Evolutionary conservation across 2,329 filamentous ascomycete genomes (phyloP), one percentile per base, ranked within the genome.

Genomic region (Thielaviopsis musarum): DNA sequence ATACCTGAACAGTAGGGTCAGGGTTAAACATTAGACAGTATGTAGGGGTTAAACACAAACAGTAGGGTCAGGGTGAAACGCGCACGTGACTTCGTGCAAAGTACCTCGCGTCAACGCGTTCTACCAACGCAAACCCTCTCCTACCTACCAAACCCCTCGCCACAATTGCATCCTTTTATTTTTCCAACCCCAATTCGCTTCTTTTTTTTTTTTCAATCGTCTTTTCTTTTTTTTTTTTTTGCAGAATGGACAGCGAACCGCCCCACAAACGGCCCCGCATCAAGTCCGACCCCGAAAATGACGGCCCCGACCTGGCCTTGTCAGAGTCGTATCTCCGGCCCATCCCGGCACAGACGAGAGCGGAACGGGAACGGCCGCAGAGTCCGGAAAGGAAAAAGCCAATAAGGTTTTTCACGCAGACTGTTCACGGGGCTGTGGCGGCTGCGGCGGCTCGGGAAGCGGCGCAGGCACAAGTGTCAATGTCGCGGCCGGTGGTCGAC

Each of bases 81-180:
- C n/a, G 17, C 60, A 61, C 34, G 53, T 61, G 60, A 61, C 48
- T 13, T 7, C 60, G 60, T 51, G 60, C 53, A 59, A 57, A 61
- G 60, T 61, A 53, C 48, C 17, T 52, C 60, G 19, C 60, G 60
- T 57, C 13, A 34, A 38, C 55, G 59, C 56, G 56, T 21, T 17
- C 15, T 24, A 26, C 7, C 22, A 49, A 19, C 21, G 28, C 45
- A n/a, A 41, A 53, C 15, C 34, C 17, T n/a, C 13, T 49, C n/a
- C n/a, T n/a, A 6, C 41, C 17, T 45, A 10, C 24, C 24, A 6
- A 26, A 26, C 24, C 24, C 6, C 24, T 26, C 24, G 24, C 6
- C 24, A 26, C 24, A n/a, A n/a, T n/a, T n/a, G n/a, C n/a, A n/a
- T n/a, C n/a, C n/a, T n/a, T n/a, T n/a, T n/a, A n/a, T n/a, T n/a